phyloP scores from a whole-genome alignment of 129 eudicot genomes.

The Helichrysum umbraculigerum region DNA sequence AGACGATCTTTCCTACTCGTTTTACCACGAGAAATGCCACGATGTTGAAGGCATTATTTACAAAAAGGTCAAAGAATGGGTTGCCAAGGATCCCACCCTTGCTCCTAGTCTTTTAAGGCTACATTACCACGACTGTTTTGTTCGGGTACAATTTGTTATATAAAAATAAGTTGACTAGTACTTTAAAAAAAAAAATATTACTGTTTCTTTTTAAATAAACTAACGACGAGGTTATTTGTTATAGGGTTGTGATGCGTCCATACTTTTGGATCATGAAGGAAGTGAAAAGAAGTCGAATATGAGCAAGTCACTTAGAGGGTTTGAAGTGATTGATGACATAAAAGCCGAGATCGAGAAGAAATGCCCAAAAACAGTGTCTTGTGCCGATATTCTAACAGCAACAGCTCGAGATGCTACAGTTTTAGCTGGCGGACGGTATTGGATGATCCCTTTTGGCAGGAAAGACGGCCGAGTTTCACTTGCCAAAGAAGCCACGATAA shows the following conservation, averaged over 20 bases:
- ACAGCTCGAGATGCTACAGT: conserved; percentile 80
- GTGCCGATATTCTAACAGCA: conserved; percentile 76
- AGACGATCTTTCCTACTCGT: conserved; percentile 46
- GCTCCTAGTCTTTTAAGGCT: conserved; percentile 78
- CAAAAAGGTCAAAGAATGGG: conserved; percentile 58
- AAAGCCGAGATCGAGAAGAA: conserved; percentile 67
- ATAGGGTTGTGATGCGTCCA: conserved; percentile 88
- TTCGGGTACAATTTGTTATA: conserved; percentile 51
- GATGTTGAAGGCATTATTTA: conserved; percentile 63
- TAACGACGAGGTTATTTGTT: not conserved
- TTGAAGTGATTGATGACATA: conserved; percentile 71
- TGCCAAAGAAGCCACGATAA: conserved; percentile 55
- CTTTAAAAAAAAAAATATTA: no score
- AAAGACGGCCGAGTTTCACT: conserved; percentile 70
- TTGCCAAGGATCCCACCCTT: conserved; percentile 58
- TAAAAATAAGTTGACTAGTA: no score
- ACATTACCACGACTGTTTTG: conserved; percentile 75
- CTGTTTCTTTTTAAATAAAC: no score
- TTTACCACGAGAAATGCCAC: conserved; percentile 57
- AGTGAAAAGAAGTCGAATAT: conserved; percentile 61
- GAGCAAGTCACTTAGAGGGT: conserved; percentile 80
- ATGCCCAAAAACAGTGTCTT: conserved; percentile 77
- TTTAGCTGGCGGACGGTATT: conserved; percentile 65
- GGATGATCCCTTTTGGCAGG: conserved; percentile 76
- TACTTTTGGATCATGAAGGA: conserved; percentile 66